Evolutionary conservation across 2,329 filamentous ascomycete species (phyloP), one percentile per base, ranked within the genome.

Genomic region (Periconia macrospinosa): DNA sequence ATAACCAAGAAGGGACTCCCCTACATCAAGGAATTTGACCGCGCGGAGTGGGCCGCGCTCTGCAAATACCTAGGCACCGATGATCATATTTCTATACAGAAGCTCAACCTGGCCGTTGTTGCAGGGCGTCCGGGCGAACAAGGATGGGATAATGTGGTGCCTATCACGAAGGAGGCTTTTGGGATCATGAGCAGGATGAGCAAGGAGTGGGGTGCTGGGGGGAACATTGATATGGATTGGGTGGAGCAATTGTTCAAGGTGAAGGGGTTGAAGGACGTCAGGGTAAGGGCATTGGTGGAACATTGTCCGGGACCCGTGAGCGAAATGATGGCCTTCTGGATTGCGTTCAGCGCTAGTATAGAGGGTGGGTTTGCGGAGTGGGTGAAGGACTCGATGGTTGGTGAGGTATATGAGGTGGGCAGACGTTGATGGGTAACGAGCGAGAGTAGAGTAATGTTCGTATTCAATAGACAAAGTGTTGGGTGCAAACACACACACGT

Each of bases 281-380:
- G 80, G 33, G 78, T 88, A 2, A 69, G 75, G 23, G 78, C 83
- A 2, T 74, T 85, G 23, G 76, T 85, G 14, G 80, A 83, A 57
- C 77, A 81, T 58, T 81, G 83, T 66, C 79, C 82, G 2, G 71
- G 76, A 23, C 81, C 82, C 1, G 76, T 77, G 50, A 83, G 79
- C 17, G 78, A 79, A 52, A 78, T 78, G 43, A 82, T 85, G 79
- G 76, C 81, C 3, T 78, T 84, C 55, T 86, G 82, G 65, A 80
- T 84, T 2, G 79, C 83, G 20, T 83, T 87, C 58, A 86, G 83
- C 30, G 79, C 78, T 33, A 86, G 83, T 50, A 80, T 87, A 17
- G 81, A 85, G 57, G 78, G 70, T 7, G 80, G 80, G 2, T 80
- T 87, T 67, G 73, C 76, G 40, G 80, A 83, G 53, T 86, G 80